Evolutionary conservation across 495 filamentous ascomycete species (phyloP).

Genomic region (Letharia lupina): DNA sequence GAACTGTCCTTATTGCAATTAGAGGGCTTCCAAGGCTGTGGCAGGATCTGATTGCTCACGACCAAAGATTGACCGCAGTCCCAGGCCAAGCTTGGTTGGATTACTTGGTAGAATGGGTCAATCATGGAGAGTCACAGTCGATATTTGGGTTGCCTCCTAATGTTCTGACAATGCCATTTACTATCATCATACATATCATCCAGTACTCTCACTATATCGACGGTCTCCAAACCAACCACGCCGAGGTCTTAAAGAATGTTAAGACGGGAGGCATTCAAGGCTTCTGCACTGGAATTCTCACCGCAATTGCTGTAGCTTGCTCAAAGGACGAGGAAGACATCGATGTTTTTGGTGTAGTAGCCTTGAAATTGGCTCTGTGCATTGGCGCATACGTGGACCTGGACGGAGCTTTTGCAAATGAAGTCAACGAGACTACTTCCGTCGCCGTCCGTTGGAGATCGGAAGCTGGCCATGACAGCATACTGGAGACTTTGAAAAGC

Average conservation of each 20-base stretch:
- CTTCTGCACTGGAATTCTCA: constrained; percentile 36
- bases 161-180: neutral
- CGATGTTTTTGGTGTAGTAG: constrained; percentile 22
- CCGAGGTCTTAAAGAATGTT: no score
- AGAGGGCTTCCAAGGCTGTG: no score
- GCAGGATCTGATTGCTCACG: no score
- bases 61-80: no score
- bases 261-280: constrained; percentile 11
- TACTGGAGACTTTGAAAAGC: no score
- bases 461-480: neutral
- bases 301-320: constrained; percentile 29
- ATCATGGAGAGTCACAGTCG: no score
- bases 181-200: neutral
- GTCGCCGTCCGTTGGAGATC: constrained; percentile 30
- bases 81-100: no score
- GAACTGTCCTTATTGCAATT: no score
- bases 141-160: no score
- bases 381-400: constrained; percentile 35
- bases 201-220: neutral
- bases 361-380: constrained; percentile 34
- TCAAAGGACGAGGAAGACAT: constrained; percentile 25
- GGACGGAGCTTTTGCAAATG: constrained; percentile 22
- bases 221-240: no score
- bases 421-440: constrained; percentile 18
- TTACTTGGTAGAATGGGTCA: no score